phyloP scores from a whole-genome alignment of 2,329 filamentous ascomycete species.

The Fusarium mexicanum region DNA sequence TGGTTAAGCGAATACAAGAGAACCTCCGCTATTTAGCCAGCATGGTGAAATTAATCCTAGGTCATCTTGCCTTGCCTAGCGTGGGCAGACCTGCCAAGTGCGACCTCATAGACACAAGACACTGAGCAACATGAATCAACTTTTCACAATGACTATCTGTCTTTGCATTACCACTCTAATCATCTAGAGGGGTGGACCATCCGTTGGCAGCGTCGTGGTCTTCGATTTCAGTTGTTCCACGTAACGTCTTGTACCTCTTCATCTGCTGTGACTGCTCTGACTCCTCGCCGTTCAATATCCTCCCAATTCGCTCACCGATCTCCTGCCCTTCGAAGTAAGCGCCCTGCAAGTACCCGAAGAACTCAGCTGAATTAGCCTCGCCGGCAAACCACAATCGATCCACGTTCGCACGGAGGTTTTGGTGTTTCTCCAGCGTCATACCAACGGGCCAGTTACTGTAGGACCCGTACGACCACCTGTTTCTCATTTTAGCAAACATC shows the following conservation, averaged over 20 bases:
- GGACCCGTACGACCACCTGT: conserved; percentile 62
- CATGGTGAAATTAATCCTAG: accelerated
- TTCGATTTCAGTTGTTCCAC: conserved; percentile 3
- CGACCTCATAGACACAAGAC: background rate
- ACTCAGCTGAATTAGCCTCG: conserved; percentile 69
- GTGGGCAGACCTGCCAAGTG: background rate
- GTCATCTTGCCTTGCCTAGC: background rate
- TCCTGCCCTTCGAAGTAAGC: conserved; percentile 67
- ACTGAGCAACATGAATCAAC: no score
- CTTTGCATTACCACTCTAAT: background rate
- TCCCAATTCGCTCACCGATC: conserved; percentile 55
- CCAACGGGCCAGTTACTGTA: conserved; percentile 75
- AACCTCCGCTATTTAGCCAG: background rate
- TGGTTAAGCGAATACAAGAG: background rate
- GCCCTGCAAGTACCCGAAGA: conserved; percentile 73
- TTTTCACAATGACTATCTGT: background rate
- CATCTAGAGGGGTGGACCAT: conserved; percentile 2
- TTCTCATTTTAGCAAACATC: conserved; percentile 57
- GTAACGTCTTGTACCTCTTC: conserved; percentile 9
- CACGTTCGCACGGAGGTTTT: conserved; percentile 73
- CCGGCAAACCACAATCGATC: conserved; percentile 71
- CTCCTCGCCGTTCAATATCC: background rate
- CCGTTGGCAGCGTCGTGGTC: conserved; percentile 11
- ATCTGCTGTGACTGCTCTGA: conserved; percentile 8
- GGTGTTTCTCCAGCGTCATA: conserved; percentile 70